A percentile compares a stretch with the other conserved stretches of the same genome.
phyloP scores from a whole-genome alignment of 2,329 filamentous ascomycete genomes.

The Colletotrichum tofieldiae region DNA sequence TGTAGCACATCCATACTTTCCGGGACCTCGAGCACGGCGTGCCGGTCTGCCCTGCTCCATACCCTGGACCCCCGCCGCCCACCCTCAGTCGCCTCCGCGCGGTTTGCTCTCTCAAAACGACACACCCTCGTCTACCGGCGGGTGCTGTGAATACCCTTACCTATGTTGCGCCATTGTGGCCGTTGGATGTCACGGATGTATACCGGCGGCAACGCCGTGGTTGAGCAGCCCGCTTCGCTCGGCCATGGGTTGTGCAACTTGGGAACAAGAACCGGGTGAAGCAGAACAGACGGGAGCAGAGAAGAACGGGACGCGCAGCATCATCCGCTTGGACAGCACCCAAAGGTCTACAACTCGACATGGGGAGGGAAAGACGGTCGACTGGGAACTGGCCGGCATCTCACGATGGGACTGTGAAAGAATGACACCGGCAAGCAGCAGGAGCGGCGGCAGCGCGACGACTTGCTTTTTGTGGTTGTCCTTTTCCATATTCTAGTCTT shows the following conservation, averaged over 20 bases:
- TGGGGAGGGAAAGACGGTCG: too few relatives aligned
- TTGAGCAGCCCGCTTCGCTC: background rate
- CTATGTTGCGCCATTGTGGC: background rate
- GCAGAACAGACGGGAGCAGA: background rate
- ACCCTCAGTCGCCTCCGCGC: conserved; percentile 1
- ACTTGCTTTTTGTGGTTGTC: background rate
- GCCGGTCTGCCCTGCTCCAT: conserved; percentile 11
- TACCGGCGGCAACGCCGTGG: background rate
- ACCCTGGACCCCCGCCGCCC: conserved; percentile 20
- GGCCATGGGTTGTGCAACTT: background rate
- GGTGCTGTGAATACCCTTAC: background rate
- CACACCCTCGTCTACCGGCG: background rate
- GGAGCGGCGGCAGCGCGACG: background rate
- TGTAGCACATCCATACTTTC: conserved; percentile 1
- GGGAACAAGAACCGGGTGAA: background rate
- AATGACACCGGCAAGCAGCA: background rate
- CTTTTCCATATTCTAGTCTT: background rate
- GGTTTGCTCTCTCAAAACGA: background rate
- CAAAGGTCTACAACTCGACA: background rate
- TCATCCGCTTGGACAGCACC: background rate
- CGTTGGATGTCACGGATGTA: background rate
- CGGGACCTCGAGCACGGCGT: conserved; percentile 18
- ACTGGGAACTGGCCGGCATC: background rate
- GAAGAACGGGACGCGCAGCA: background rate
- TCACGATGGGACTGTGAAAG: background rate